phyloP scores from a whole-genome alignment of 257 asterid genomes.

The Pogostemon cablin region DNA sequence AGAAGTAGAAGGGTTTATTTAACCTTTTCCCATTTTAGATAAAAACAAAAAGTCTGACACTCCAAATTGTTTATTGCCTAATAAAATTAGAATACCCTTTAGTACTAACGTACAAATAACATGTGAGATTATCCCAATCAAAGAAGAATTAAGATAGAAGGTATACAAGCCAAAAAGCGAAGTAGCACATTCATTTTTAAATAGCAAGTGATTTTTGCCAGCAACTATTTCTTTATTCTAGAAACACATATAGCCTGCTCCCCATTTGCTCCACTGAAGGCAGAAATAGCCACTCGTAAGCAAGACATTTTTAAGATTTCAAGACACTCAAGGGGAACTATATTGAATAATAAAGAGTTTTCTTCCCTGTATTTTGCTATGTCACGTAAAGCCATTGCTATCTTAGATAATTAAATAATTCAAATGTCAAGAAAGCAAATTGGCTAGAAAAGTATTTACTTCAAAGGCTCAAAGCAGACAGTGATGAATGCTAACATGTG shows the following conservation, averaged over 20 bases:
- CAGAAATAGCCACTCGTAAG: not conserved
- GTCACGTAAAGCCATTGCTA: not conserved
- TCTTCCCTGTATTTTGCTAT: conserved; percentile 19
- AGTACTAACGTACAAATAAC: not conserved
- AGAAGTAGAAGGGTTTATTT: no score
- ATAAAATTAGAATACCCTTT: conserved; percentile 5
- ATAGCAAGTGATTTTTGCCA: conserved; percentile 9
- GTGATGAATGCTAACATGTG: conserved; percentile 2
- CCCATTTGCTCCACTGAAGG: conserved; percentile 15
- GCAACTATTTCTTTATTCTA: not conserved
- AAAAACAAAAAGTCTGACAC: not conserved
- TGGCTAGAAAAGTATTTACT: not conserved
- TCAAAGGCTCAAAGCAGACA: not conserved
- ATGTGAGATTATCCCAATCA: not conserved
- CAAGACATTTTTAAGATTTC: not conserved
- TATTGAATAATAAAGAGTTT: not conserved
- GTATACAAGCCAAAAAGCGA: conserved; percentile 1
- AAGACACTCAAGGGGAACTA: conserved; percentile 4
- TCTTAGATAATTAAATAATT: not conserved
- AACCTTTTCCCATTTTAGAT: no score
- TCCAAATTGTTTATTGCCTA: not conserved
- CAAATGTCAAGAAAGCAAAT: not conserved
- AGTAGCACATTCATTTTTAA: not conserved
- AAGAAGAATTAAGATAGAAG: not conserved
- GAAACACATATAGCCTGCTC: not conserved